Evolutionary conservation across 805 yeast species (phyloP).

Genomic region (Osmozyma mogii): DNA sequence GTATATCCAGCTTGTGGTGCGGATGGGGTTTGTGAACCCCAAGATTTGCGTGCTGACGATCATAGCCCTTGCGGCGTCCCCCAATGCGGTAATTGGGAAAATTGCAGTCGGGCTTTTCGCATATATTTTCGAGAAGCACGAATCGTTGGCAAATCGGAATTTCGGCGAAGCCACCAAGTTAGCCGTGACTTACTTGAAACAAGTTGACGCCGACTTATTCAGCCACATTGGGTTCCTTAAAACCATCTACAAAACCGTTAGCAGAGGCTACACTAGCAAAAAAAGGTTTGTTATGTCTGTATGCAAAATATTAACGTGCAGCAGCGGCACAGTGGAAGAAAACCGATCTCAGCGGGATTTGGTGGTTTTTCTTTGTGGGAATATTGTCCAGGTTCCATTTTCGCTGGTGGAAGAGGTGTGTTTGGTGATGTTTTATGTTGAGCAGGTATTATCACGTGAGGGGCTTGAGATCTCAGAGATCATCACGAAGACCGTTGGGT

Average conservation of each 20-base stretch:
- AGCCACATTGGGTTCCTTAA: slow-evolving; percentile 27
- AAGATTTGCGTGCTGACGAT: slow-evolving; percentile 59
- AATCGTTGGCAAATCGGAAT: slow-evolving; percentile 59
- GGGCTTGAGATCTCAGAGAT: slow-evolving; percentile 29
- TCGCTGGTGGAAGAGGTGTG: slow-evolving; percentile 45
- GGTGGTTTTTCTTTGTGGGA: neutral
- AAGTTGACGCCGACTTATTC: slow-evolving; percentile 11
- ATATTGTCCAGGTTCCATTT: slow-evolving; percentile 12
- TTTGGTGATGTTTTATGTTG: slow-evolving; percentile 35
- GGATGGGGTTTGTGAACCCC: slow-evolving; percentile 71
- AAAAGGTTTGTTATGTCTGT: slow-evolving; percentile 32
- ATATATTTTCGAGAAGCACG: slow-evolving; percentile 56
- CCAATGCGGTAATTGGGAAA: slow-evolving; percentile 30
- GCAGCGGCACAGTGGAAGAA: too few relatives aligned
- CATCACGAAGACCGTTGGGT: slow-evolving; percentile 10
- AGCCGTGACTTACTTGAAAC: slow-evolving; percentile 41
- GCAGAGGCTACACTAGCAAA: slow-evolving; percentile 27
- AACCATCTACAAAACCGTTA: slow-evolving; percentile 36
- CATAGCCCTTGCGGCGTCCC: slow-evolving; percentile 59
- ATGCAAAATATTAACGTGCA: too few relatives aligned
- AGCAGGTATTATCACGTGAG: slow-evolving; percentile 32
- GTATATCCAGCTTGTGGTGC: slow-evolving; percentile 48
- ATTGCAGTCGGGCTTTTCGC: slow-evolving; percentile 47
- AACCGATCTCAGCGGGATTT: neutral
- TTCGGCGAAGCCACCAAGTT: slow-evolving; percentile 54